These are phyloP conservation scores for Tricholoma matsutake DNA, from an alignment of 768 basidiomycete genomes.

Conservation along the genomic window DNA sequence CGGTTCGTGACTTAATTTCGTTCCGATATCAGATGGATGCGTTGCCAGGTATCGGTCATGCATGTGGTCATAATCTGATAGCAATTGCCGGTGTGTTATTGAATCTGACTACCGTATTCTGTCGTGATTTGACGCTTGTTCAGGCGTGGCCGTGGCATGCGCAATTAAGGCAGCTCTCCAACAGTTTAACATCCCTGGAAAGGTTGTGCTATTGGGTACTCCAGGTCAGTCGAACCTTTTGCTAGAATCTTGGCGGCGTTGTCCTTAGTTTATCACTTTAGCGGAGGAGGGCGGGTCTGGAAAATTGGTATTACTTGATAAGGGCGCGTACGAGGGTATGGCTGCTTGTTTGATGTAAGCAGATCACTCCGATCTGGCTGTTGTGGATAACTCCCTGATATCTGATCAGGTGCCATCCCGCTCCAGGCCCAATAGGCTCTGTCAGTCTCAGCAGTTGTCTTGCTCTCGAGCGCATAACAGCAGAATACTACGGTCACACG, in stretches of 20 bases:
- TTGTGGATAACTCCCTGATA: not conserved
- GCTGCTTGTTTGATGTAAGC: constrained; percentile 71
- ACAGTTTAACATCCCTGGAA: constrained; percentile 61
- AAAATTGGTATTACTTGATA: constrained; percentile 65
- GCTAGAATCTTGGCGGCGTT: not conserved
- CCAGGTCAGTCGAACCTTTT: constrained; percentile 47
- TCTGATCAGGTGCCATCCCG: constrained; percentile 71
- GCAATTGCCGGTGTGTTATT: constrained; percentile 52
- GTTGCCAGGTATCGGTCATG: constrained; percentile 59
- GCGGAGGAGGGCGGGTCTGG: constrained; percentile 81
- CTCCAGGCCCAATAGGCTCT: constrained; percentile 68
- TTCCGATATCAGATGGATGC: constrained; percentile 54
- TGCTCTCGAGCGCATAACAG: constrained; percentile 55
- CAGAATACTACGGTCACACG: constrained; percentile 77
- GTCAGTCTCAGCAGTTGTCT: constrained; percentile 64
- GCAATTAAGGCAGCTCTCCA: constrained; percentile 65
- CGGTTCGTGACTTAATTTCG: constrained; percentile 1
- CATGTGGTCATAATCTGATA: constrained; percentile 83
- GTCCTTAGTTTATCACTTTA: constrained; percentile 19
- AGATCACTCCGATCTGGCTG: not conserved
- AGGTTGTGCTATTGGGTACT: constrained; percentile 71
- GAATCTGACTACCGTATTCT: not conserved
- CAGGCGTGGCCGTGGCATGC: constrained; percentile 69
- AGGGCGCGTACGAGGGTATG: constrained; percentile 74
- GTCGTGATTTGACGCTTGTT: not conserved